Conservation (phyloP, 345 rosid genomes). For the Gossypium thurberi region DNA sequence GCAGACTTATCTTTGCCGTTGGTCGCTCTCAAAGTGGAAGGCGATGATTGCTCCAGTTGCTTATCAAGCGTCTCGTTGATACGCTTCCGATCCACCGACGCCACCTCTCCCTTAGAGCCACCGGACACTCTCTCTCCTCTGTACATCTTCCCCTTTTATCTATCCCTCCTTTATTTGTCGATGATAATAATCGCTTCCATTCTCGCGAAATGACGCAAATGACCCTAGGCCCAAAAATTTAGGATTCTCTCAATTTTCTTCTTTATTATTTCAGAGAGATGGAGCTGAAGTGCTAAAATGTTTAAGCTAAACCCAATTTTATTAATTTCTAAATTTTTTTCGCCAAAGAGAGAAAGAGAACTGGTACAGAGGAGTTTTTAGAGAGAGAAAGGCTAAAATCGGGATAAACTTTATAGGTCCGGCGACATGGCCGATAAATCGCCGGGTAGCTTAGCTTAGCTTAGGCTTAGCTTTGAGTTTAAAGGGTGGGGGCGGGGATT, state of each 20-base stretch:
- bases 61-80: constrained; percentile 66
- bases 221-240: constrained; percentile 11
- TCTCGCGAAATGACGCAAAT: constrained; percentile 14
- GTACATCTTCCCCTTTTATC: constrained; percentile 29
- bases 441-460: constrained; percentile 14
- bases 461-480: not conserved
- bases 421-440: constrained; percentile 25
- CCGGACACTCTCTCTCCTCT: constrained; percentile 49
- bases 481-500: not conserved
- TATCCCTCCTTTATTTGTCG: constrained; percentile 10
- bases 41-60: constrained; percentile 70
- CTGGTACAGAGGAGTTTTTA: not conserved
- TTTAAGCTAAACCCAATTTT: constrained; percentile 12
- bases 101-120: constrained; percentile 59
- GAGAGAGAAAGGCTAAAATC: not conserved
- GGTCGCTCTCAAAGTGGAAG: constrained; percentile 57
- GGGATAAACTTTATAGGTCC: constrained; percentile 5
- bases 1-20: constrained; percentile 61
- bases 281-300: not conserved
- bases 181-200: not conserved
- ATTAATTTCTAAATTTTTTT: constrained; percentile 9
- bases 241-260: constrained; percentile 10
- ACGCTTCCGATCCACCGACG: constrained; percentile 63
- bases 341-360: constrained; percentile 2
- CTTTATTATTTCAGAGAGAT: not conserved